Evolutionary conservation across 257 asterid species (phyloP), one percentile per base, ranked within the genome.

Genomic region (Dorcoceras hygrometricum): DNA sequence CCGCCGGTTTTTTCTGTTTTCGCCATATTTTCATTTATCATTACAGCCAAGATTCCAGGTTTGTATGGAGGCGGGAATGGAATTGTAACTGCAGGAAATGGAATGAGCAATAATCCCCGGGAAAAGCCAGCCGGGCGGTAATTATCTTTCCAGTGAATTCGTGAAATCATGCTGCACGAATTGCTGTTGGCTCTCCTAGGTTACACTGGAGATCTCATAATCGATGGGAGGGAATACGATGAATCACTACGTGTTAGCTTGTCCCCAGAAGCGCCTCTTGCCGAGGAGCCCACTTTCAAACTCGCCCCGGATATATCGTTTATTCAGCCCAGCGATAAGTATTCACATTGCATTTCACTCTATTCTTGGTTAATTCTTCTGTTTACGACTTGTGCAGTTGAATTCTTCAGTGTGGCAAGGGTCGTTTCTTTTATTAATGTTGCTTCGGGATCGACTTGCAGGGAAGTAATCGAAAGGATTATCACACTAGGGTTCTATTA

Each of bases 171-270:
- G 99, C 84, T 94, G 48, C 99, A 94, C 89, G 99, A 94, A 76
- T 75, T 94, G 74, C 84, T 94, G 57, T 25, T 90, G 65, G 88
- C 96, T 26, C 91, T 94, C 19, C 46, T 94, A 20, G 99, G 99
- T 80, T 87, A 84, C 88, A 94, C 98, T 54, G 98, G 99, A 62
- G 98, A 90, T 79, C 96, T 94, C 81, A 89, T 94, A 43, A 82
- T 90, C 82, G 99, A 94, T 78, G 80, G 77, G 68, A 80, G 94
- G 71, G 92, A 89, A 68, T 78, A 79, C 63, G 79, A 74, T 31
- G 67, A 85, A 43, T 64, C 87, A 23, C 79, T 80, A 67, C 77
- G 78, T 22, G 71, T 86, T 54, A 75, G 74, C 63, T 63, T 90
- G 66, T 79, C 90, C 3, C 81, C 86, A 29, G 85, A 82, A 36